These are phyloP conservation scores for Fagopyrum tataricum DNA, from an alignment of 148 eudicot genomes.

Conservation along the genomic window DNA sequence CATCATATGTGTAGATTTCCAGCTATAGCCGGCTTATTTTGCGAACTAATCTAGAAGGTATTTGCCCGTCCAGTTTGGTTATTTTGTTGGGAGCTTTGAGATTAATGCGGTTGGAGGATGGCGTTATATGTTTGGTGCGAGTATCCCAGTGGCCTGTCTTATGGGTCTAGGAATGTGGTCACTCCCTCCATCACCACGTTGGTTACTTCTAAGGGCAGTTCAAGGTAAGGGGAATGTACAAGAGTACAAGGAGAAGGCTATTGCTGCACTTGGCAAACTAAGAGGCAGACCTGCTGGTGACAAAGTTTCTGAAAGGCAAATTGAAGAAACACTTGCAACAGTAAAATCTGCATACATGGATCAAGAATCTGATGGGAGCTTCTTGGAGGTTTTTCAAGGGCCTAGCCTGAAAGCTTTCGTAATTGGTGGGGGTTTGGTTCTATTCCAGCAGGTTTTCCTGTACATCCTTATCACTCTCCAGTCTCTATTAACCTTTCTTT, in stretches of 20 bases:
- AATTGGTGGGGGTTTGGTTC: constrained; percentile 97
- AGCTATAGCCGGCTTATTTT: background rate
- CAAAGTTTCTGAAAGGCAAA: constrained; percentile 58
- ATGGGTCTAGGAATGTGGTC: constrained; percentile 88
- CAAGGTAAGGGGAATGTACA: constrained; percentile 71
- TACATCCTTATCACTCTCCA: constrained; percentile 15
- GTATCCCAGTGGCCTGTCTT: constrained; percentile 64
- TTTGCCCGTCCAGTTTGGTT: constrained; percentile 59
- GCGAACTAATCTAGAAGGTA: constrained; percentile 14
- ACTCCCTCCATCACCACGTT: constrained; percentile 91
- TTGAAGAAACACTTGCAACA: constrained; percentile 70
- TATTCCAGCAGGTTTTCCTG: constrained; percentile 82
- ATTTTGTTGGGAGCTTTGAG: constrained; percentile 69
- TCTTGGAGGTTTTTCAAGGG: constrained; percentile 84
- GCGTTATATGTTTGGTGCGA: constrained; percentile 91
- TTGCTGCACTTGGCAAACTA: constrained; percentile 56
- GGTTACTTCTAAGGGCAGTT: constrained; percentile 88
- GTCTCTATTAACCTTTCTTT: background rate
- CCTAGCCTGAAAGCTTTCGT: constrained; percentile 79
- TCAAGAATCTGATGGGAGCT: constrained; percentile 66
- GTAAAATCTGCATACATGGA: constrained; percentile 59
- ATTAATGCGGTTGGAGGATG: constrained; percentile 84
- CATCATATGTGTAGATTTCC: background rate
- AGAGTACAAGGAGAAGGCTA: constrained; percentile 69
- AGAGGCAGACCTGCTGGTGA: constrained; percentile 79